phyloP scores from a whole-genome alignment of 2,329 filamentous ascomycete genomes.

The Coniochaeta sp. region DNA sequence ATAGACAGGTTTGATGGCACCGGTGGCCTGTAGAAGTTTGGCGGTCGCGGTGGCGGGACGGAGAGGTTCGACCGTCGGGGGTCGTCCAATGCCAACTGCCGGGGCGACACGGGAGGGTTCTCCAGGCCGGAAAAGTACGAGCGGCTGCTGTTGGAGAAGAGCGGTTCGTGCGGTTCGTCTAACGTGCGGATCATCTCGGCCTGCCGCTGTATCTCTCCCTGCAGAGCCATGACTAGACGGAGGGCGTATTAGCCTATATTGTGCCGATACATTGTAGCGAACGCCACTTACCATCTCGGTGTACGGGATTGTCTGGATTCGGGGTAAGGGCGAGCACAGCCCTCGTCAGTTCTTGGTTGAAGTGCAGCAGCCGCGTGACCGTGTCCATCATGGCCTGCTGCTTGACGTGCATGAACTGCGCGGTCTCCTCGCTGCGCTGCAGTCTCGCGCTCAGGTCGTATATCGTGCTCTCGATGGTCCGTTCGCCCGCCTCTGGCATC shows the following conservation, averaged over 20 bases:
- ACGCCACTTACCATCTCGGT: constrained; percentile 67
- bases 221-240: constrained; percentile 42
- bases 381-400: constrained; percentile 79
- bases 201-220: constrained; percentile 55
- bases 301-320: constrained; percentile 65
- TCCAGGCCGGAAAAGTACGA: constrained; percentile 63
- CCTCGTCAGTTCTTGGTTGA: constrained; percentile 78
- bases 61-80: constrained; percentile 64
- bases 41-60: constrained; percentile 36
- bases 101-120: constrained; percentile 76
- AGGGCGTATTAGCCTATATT: constrained; percentile 10
- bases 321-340: constrained; percentile 68
- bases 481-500: constrained; percentile 40
- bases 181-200: constrained; percentile 47
- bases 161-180: constrained; percentile 61
- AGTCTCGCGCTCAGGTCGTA: constrained; percentile 74
- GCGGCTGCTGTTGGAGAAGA: constrained; percentile 57
- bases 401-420: constrained; percentile 70
- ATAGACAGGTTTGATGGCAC: constrained; percentile 76
- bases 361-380: constrained; percentile 61
- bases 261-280: neutral
- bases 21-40: constrained; percentile 65
- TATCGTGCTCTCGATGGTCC: constrained; percentile 72
- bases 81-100: constrained; percentile 81
- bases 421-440: constrained; percentile 75